Percentiles rank a stretch among this genome's conserved stretches.
Evolutionary conservation across 2,329 filamentous ascomycete genomes (phyloP).

Genomic region (Akanthomyces dipterigenus): DNA sequence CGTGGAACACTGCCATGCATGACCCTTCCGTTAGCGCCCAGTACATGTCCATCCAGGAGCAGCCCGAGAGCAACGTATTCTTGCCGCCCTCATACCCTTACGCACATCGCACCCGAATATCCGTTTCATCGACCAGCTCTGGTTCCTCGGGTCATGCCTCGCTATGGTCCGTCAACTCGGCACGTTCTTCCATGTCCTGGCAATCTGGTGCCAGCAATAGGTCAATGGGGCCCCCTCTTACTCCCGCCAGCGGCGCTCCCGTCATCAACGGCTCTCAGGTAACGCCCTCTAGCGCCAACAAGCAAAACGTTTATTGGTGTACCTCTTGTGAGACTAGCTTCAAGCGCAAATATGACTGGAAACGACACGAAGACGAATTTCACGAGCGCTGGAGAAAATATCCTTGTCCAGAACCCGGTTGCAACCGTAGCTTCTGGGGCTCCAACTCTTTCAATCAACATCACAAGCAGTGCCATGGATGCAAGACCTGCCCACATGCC

Average conservation of each 20-base stretch:
- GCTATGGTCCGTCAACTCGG: slow-evolving; percentile 37
- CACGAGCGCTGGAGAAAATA: slow-evolving; percentile 63
- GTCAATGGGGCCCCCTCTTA: slow-evolving; percentile 27
- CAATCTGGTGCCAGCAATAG: slow-evolving; percentile 29
- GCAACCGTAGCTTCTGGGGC: slow-evolving; percentile 62
- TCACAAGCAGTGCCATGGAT: slow-evolving; percentile 58
- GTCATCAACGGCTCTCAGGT: slow-evolving; percentile 28
- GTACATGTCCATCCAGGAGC: slow-evolving; percentile 10
- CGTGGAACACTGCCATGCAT: slow-evolving; percentile 16
- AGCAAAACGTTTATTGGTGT: slow-evolving; percentile 48
- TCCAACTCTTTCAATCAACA: slow-evolving; percentile 64
- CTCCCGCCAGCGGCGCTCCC: slow-evolving; percentile 20
- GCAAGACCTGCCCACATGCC: slow-evolving; percentile 58
- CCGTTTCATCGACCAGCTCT: slow-evolving; percentile 44
- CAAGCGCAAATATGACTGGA: slow-evolving; percentile 63
- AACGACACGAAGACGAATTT: slow-evolving; percentile 62
- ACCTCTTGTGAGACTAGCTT: slow-evolving; percentile 58
- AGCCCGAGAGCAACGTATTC: slow-evolving; percentile 24
- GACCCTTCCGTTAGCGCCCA: neutral
- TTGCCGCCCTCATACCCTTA: slow-evolving; percentile 31
- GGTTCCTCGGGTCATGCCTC: slow-evolving; percentile 43
- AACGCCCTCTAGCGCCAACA: slow-evolving; percentile 22
- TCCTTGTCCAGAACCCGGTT: slow-evolving; percentile 55
- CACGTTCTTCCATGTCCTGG: slow-evolving; percentile 34
- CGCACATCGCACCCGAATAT: slow-evolving; percentile 36